These are phyloP conservation scores for Nectriaceae sp. DNA, from an alignment of 2,329 filamentous ascomycete genomes.

Conservation along the genomic window DNA sequence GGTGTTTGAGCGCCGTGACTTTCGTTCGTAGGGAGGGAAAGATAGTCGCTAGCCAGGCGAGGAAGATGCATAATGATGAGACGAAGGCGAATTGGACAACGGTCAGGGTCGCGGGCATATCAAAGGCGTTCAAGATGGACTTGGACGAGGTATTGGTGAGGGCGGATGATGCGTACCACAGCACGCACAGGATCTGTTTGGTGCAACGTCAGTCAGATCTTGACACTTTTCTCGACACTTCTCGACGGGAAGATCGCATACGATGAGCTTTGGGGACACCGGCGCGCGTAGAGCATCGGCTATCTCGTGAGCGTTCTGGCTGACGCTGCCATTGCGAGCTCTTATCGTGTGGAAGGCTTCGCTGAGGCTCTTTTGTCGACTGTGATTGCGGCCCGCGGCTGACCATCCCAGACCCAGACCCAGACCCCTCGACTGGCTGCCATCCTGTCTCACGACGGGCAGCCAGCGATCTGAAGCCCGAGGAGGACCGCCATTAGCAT, in stretches of 20 bases:
- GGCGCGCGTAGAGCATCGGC: conserved; percentile 89
- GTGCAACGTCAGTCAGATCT: conserved; percentile 30
- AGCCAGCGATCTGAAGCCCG: conserved; percentile 32
- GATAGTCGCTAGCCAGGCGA: conserved; percentile 72
- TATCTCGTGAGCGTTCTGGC: conserved; percentile 90
- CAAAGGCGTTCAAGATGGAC: conserved; percentile 88
- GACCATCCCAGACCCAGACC: conserved; percentile 26
- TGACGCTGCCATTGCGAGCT: conserved; percentile 79
- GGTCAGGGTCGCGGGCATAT: conserved; percentile 88
- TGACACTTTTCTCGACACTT: conserved; percentile 8
- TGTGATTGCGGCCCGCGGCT: conserved; percentile 53
- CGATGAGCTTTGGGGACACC: conserved; percentile 83
- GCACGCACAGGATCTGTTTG: conserved; percentile 73
- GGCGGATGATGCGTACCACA: conserved; percentile 96
- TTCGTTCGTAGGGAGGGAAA: conserved; percentile 71
- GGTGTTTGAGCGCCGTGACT: conserved; percentile 79
- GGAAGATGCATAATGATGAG: conserved; percentile 79
- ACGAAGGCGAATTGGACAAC: conserved; percentile 94
- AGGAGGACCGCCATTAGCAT: conserved; percentile 30
- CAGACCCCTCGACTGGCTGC: conserved; percentile 14
- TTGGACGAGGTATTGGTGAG: conserved; percentile 98
- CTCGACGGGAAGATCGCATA: conserved; percentile 44
- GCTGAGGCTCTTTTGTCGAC: conserved; percentile 80
- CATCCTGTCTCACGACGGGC: conserved; percentile 28
- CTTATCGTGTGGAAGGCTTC: conserved; percentile 87